Evolutionary conservation across 2,329 filamentous ascomycete genomes (phyloP), one percentile per base, ranked within the genome.

Genomic region (Lachnellula willkommii): DNA sequence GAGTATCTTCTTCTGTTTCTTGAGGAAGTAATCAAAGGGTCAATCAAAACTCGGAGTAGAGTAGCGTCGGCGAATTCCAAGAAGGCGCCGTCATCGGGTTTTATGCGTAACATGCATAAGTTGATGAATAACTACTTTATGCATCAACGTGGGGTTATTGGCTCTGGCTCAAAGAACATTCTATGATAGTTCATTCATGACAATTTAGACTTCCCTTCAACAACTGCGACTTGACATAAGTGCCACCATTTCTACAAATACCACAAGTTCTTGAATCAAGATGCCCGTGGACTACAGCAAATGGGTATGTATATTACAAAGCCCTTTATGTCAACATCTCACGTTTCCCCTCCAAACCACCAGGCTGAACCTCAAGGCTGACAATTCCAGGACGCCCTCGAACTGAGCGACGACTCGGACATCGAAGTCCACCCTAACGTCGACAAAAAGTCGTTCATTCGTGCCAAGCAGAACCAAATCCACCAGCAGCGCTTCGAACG

Each of bases 371-470:
- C 57, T 61, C 62, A 53, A 66, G 59, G 65, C 69, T 71, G 58
- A 72, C 65, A 56, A 46, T 55, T 45, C 28, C 58, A 89, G 86
- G 89, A 97, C 71, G 87, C 88, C 57, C 83, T 99, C 69, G 94
- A 99, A 84, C 85, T 99, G 70, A 96, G 90, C 69, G 94, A 99
- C 74, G 94, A 99, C 75, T 96, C 91, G 51, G 94, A 99, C 69
- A 87, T 99, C 67, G 94, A 99, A 76, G 94, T 97, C 51, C 94
- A 99, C 74, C 94, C 94, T 58, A 99, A 99, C 71, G 94, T 99
- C 71, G 94, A 99, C 77, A 99, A 99, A 74, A 84, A 88, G 51
- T 97, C 93, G 59, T 99, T 99, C 74, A 99, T 99, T 72, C 90
- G 93, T 63, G 95, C 94, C 63, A 99, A 99, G 76, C 94, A 97